Evolutionary conservation across 2,329 filamentous ascomycete genomes (phyloP), one percentile per base, ranked within the genome.

Genomic region (Cordyceps javanica): DNA sequence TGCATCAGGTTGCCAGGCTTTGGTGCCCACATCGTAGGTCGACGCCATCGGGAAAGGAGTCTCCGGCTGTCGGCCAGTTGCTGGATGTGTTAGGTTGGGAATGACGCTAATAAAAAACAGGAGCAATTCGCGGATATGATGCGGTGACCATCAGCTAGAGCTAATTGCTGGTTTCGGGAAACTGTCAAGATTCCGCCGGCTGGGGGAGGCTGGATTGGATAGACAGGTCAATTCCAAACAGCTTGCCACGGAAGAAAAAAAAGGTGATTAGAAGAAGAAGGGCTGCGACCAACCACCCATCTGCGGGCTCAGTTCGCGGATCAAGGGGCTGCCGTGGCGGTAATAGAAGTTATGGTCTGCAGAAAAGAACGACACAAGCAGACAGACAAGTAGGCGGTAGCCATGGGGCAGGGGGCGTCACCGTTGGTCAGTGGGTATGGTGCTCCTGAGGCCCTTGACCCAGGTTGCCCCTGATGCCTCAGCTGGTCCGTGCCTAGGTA

Each of bases 1-100:
- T 72, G 85, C 79, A 79, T 99, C 94, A 67, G 94, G 92, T 83
- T 97, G 94, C 94, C 94, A 99, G 72, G 92, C 94, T 83, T 91
- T 87, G 69, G 93, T 97, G 71, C 93, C 94, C 70, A 97, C 85
- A 81, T 97, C 92, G 78, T 95, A 97, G 72, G 85, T 90, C 76
- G 95, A 89, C 79, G 91, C 90, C 92, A 96, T 96, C 75, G 71
- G 73, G 72, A 42, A 49, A 41, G n/a, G 23, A 53, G 39, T 59
- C n/a, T 39, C 16, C 14, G 11, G 23, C 14, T 30, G 34, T 25
- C 21, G 32, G 26, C 30, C 45, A 23, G 45, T 42, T 9, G 9
- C 44, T 49, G 3, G 54, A 23, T 26, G 54, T 23, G 36, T 32
- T 39, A 8, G 32, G 36, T 7, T 34, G 25, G 42, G 19, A 25